These are phyloP conservation scores for Cyathus striatus DNA, from an alignment of 768 basidiomycete genomes.

Conservation along the genomic window DNA sequence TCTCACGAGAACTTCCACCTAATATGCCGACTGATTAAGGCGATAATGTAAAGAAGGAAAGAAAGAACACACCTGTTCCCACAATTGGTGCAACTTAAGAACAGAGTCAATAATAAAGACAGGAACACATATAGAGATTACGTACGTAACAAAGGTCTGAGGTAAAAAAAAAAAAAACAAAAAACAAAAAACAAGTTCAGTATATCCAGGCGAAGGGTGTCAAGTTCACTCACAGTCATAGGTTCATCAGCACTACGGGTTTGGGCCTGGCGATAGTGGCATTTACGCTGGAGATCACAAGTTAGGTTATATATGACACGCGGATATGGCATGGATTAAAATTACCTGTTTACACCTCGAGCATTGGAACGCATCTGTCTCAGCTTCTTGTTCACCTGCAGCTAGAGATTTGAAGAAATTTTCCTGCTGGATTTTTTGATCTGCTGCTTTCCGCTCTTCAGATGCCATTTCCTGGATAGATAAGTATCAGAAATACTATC, in stretches of 20 bases:
- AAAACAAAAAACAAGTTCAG: no score
- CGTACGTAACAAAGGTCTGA: constrained; percentile 86
- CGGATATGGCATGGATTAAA: constrained; percentile 10
- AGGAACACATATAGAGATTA: constrained; percentile 5
- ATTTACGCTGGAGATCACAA: constrained; percentile 54
- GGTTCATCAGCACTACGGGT: constrained; percentile 98
- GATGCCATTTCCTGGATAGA: constrained; percentile 85
- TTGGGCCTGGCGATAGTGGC: constrained; percentile 92
- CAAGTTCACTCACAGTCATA: constrained; percentile 71
- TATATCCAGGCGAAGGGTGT: background rate
- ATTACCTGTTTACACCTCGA: constrained; percentile 85
- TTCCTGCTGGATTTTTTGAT: constrained; percentile 74
- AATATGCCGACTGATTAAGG: constrained; percentile 1
- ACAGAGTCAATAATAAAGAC: background rate
- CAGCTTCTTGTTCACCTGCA: constrained; percentile 85
- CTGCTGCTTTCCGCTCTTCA: constrained; percentile 81
- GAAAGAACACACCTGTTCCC: constrained; percentile 23
- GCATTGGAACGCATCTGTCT: constrained; percentile 98
- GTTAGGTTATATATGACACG: background rate
- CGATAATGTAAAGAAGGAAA: background rate
- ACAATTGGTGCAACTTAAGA: constrained; percentile 57
- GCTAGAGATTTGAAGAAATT: constrained; percentile 91
- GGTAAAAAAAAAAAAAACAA: constrained; percentile 1
- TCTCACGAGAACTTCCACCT: constrained; percentile 38
- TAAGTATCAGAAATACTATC: background rate